Percentiles rank a stretch among this genome's conserved stretches.
phyloP scores from a whole-genome alignment of 2,329 filamentous ascomycete species.

The Penicillium verrucosum region DNA sequence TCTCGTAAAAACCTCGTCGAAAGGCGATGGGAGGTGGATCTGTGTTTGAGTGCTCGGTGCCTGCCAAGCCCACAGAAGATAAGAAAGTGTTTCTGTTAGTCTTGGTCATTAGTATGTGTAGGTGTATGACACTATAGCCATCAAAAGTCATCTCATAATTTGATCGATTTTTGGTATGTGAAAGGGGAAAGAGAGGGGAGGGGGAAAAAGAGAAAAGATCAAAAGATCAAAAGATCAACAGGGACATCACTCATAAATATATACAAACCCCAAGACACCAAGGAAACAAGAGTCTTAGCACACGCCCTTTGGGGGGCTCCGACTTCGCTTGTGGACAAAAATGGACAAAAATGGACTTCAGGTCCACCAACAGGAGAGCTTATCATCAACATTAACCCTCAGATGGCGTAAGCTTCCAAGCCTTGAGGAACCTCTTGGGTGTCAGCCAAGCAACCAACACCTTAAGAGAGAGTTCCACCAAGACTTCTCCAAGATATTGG shows the following conservation, averaged over 20 bases:
- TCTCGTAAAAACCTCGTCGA: slow-evolving; percentile 13
- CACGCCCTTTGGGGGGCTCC: slow-evolving; percentile 5
- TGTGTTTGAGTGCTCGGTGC: background rate
- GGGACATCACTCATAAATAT: background rate
- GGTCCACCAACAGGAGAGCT: slow-evolving; percentile 6
- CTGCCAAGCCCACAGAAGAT: slow-evolving; percentile 11
- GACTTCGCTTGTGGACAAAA: slow-evolving; percentile 1
- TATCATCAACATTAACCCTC: background rate
- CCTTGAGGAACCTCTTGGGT: background rate
- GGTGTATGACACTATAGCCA: background rate
- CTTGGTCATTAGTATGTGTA: slow-evolving; percentile 1
- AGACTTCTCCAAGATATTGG: background rate
- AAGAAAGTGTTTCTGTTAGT: slow-evolving; percentile 14
- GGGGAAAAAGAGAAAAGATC: background rate
- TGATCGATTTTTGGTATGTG: background rate
- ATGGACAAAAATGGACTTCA: background rate
- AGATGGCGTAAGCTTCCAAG: slow-evolving; percentile 1
- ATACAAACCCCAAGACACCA: slow-evolving; percentile 2
- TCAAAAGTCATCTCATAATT: background rate
- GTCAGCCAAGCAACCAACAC: background rate
- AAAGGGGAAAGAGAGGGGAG: background rate
- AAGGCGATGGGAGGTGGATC: slow-evolving; percentile 14
- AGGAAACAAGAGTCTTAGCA: slow-evolving; percentile 4
- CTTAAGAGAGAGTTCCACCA: background rate
- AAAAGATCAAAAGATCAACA: background rate